Conservation (phyloP, 306 rosid species). For the Begonia peltatifolia region DNA sequence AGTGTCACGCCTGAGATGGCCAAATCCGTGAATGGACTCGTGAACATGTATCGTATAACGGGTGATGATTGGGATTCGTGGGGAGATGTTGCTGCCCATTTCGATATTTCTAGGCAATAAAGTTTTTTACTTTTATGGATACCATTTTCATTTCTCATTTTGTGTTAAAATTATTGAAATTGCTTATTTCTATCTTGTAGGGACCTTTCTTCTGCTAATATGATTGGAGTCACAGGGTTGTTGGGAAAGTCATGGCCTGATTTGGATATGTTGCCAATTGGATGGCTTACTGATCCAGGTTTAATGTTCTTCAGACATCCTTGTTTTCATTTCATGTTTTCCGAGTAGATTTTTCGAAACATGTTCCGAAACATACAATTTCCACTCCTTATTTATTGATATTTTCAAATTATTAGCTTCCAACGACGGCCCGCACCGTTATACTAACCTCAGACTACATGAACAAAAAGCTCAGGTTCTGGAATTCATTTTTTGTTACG, state of each 20-base stretch:
- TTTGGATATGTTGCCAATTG: conserved; percentile 92
- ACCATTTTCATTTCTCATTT: conserved; percentile 8
- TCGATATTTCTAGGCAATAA: conserved; percentile 51
- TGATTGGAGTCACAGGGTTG: conserved; percentile 71
- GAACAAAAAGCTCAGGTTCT: conserved; percentile 75
- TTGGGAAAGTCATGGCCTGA: conserved; percentile 96
- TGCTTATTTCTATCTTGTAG: conserved; percentile 22
- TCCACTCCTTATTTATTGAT: too few relatives aligned
- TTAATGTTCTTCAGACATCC: too few relatives aligned
- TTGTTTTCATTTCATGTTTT: too few relatives aligned
- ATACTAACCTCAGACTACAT: conserved; percentile 22
- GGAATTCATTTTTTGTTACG: too few relatives aligned
- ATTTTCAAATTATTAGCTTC: conserved; percentile 24
- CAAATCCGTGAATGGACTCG: conserved; percentile 49
- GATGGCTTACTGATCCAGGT: conserved; percentile 87
- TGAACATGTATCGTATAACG: conserved; percentile 82
- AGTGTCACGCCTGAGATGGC: conserved; percentile 72
- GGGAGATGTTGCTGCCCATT: conserved; percentile 56
- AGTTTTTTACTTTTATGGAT: neutral
- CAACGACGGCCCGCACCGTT: conserved; percentile 78
- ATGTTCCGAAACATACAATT: too few relatives aligned
- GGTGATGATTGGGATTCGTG: conserved; percentile 97
- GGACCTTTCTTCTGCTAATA: conserved; percentile 52
- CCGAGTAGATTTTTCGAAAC: too few relatives aligned
- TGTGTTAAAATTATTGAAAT: conserved; percentile 6